These are phyloP conservation scores for Aegilops umbellulata DNA, from an alignment of 176 grass and related monocot genomes.

Conservation along the genomic window DNA sequence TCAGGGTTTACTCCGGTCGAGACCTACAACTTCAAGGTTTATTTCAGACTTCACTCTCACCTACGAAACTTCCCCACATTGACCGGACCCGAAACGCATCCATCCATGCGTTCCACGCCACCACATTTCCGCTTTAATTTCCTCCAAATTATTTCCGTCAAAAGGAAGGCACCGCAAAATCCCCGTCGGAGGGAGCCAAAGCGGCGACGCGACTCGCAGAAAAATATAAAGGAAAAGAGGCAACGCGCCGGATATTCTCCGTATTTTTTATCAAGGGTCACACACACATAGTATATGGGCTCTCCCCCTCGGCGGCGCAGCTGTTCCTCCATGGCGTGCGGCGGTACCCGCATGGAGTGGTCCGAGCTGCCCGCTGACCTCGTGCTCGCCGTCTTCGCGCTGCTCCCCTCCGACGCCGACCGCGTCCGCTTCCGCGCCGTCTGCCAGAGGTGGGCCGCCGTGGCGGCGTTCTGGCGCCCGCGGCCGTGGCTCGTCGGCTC, in stretches of 20 bases:
- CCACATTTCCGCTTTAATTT: not conserved
- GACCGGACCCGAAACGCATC: not conserved
- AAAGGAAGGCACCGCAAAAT: not conserved
- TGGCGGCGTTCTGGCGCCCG: conserved; percentile 33
- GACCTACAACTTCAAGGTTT: no score
- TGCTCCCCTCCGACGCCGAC: conserved; percentile 34
- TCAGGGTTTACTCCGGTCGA: no score
- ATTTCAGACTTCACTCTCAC: no score
- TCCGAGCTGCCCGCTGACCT: conserved; percentile 36
- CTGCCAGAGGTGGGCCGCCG: conserved; percentile 31
- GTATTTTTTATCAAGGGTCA: not conserved
- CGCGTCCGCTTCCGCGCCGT: conserved; percentile 43
- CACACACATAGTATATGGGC: not conserved
- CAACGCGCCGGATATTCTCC: not conserved
- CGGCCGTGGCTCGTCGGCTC: conserved; percentile 47
- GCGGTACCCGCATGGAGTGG: conserved; percentile 14
- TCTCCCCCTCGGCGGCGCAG: not conserved
- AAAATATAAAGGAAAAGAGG: not conserved
- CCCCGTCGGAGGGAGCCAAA: not conserved
- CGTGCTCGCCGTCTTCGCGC: conserved; percentile 21
- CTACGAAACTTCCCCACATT: not conserved
- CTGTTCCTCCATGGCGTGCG: not conserved
- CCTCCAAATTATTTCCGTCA: not conserved
- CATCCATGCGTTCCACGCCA: not conserved
- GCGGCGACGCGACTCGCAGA: no score